Base-by-base conservation (phyloP, 208 protist genomes). In the Leishmania amazonensis region DNA sequence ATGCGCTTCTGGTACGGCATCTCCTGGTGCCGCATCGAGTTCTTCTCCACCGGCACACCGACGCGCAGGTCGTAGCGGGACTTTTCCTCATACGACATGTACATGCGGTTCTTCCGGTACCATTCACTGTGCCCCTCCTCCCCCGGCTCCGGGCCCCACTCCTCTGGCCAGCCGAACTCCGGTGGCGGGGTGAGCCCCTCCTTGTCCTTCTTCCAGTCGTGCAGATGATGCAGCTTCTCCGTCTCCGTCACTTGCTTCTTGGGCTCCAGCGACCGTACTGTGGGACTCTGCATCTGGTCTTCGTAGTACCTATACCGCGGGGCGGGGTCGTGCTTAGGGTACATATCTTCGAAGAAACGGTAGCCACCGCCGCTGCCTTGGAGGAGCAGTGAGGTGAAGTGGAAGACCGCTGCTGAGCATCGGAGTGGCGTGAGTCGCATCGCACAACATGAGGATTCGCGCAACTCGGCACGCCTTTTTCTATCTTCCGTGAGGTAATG, bases 21-120 rank as follows among this genome's bases (percentile, higher is more conserved):
- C 75, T 96, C 93, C 75, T 97, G 94, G 78, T 96, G 92, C 17
- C 94, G 90, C 88, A 95, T 93, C 19, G 91, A 88, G 83, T 96
- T 96, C 72, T 94, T 95, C 82, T 97, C 91, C 8, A 97, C 89
- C 24, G 94, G 94, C 49, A 97, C 94, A 2, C 94, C 93, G 7
- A 80, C 80, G 42, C 94, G 90, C 38, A 97, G 72, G 78, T 96
- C 91, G 74, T 93, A 96, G 79, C 92, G 91, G 19, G 88, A 88
- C 81, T 96, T 96, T 47, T 97, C 94, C 81, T 97, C 94, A 75
- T 96, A 95, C 40, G 91, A 95, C 94, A 97, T 97, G 87, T 96
- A 97, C 93, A 96, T 95, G 51, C 94, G 90, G 64, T 95, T 93
- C 83, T 97, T 97, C 83, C 95, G 92, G 89, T 97, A 97, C 88